Percentiles rank a stretch among this genome's conserved stretches.
Conservation (phyloP, 768 basidiomycete species). For the Termitomyces sp. region DNA sequence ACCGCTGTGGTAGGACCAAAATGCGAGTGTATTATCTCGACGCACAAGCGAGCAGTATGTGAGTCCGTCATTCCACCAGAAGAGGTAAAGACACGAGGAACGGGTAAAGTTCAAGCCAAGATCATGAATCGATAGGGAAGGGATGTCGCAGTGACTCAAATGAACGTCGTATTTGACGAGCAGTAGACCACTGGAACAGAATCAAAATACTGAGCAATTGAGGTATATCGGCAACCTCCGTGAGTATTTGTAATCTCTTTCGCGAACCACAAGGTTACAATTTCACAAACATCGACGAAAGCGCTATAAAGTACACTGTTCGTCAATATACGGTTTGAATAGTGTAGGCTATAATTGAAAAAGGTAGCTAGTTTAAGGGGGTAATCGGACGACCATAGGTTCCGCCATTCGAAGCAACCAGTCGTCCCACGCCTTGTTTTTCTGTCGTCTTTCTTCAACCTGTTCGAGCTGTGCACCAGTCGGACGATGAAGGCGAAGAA, state of each 20-base stretch:
- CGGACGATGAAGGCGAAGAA: constrained; percentile 46
- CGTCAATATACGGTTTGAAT: neutral
- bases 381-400: constrained; percentile 24
- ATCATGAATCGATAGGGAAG: neutral
- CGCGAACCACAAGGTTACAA: too few relatives aligned
- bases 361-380: neutral
- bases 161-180: neutral
- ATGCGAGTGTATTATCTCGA: constrained; percentile 51
- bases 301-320: neutral
- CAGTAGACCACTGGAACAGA: neutral
- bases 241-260: neutral
- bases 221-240: neutral
- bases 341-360: neutral
- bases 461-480: constrained; percentile 38
- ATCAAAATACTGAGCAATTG: neutral
- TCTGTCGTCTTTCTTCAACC: constrained; percentile 23
- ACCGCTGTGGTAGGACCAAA: constrained; percentile 63
- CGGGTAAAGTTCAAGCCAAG: neutral
- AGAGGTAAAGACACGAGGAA: neutral
- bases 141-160: neutral
- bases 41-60: constrained; percentile 50
- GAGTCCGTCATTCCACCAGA: constrained; percentile 45
- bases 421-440: constrained; percentile 35
- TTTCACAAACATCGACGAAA: neutral
- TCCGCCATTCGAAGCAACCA: constrained; percentile 30